A percentile compares a stretch with the other conserved stretches of the same genome.
Conservation (phyloP, 2,329 filamentous ascomycete genomes). For the Dothiorella sarmentorum region DNA sequence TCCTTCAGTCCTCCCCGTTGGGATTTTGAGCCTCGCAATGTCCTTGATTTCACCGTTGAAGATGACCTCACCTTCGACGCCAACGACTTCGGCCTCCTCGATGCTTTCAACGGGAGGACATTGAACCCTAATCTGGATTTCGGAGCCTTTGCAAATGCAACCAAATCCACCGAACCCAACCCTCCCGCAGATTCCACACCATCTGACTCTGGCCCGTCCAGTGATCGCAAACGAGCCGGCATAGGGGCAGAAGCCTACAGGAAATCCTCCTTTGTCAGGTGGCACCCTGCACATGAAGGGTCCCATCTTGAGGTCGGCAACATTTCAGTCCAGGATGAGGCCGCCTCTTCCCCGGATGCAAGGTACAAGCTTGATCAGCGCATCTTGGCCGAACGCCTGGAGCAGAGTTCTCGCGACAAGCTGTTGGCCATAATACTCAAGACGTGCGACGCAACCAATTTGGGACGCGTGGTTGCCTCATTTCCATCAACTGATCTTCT, state of each 20-base stretch:
- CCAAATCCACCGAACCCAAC: neutral
- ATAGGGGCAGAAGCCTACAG: conserved; percentile 12
- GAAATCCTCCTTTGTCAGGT: conserved; percentile 11
- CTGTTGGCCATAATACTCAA: conserved; percentile 62
- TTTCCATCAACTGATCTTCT: conserved; percentile 61
- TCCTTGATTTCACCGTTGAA: conserved; percentile 45
- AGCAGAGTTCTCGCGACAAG: conserved; percentile 47
- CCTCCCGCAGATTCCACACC: neutral
- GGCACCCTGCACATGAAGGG: conserved; percentile 11
- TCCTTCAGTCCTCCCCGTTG: conserved; percentile 4
- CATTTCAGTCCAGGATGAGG: neutral
- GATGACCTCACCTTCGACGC: conserved; percentile 46
- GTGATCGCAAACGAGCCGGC: neutral
- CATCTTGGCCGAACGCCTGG: conserved; percentile 1
- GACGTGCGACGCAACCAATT: conserved; percentile 52
- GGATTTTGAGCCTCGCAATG: conserved; percentile 37
- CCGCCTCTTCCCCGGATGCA: neutral
- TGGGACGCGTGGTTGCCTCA: conserved; percentile 53
- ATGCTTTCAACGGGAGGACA: conserved; percentile 44
- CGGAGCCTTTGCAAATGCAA: neutral
- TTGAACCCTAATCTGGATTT: conserved; percentile 30
- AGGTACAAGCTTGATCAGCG: conserved; percentile 12
- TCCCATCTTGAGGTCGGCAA: conserved; percentile 5
- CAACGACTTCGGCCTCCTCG: conserved; percentile 44
- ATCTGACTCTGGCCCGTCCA: neutral